Percentiles rank a stretch among this genome's conserved stretches.
Conservation (phyloP, 2,329 filamentous ascomycete species). For the Lojkania enalia region DNA sequence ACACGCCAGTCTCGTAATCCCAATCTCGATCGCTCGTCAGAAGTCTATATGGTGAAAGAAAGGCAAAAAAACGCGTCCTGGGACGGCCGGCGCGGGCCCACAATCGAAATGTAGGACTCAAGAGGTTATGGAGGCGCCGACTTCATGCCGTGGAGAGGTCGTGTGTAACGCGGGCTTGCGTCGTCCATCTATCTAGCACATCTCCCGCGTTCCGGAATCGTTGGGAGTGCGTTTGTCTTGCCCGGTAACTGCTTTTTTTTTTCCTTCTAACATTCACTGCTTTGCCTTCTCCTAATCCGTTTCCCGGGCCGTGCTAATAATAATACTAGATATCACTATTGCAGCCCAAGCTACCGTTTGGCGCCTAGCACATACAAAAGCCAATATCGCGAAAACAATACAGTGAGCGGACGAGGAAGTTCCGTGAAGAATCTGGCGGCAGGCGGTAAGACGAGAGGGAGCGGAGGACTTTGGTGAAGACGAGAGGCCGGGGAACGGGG, state of each 20-base stretch:
- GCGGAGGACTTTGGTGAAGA: neutral
- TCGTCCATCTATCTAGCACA: conserved; percentile 33
- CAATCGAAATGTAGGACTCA: neutral
- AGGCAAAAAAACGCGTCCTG: too few species aligned
- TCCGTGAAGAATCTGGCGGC: conserved; percentile 1
- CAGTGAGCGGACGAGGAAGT: neutral
- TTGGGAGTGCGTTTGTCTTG: conserved; percentile 4
- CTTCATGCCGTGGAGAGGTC: conserved; percentile 37
- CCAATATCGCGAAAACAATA: neutral
- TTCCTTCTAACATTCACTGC: neutral
- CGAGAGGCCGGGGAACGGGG: neutral
- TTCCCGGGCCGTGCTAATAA: neutral
- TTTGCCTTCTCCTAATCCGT: neutral
- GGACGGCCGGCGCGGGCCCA: too few species aligned
- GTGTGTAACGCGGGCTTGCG: conserved; percentile 36
- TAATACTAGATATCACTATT: too few species aligned
- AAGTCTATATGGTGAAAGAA: too few species aligned
- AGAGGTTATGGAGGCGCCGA: conserved; percentile 33
- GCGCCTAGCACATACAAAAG: neutral
- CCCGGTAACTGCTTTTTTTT: conserved; percentile 1
- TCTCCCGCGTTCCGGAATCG: conserved; percentile 8
- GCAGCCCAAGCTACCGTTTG: conserved; percentile 1
- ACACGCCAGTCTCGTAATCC: too few species aligned
- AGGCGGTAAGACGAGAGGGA: neutral
- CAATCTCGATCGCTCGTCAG: too few species aligned